phyloP scores from a whole-genome alignment of 1,284 basidiomycete species.

The Papiliotrema nemorosa region DNA sequence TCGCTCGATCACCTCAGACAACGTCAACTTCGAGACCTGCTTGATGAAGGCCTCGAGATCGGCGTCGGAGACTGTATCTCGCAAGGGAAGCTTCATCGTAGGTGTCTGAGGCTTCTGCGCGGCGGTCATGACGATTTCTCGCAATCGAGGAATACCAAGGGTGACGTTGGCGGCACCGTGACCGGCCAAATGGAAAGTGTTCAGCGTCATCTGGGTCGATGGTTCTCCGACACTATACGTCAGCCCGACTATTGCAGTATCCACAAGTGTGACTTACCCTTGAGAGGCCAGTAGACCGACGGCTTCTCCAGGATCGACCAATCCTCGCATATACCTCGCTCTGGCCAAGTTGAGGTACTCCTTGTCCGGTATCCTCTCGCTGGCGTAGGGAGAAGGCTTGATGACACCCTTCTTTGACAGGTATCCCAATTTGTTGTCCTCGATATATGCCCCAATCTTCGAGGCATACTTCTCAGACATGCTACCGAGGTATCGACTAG shows the following conservation, averaged over 20 bases:
- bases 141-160: conserved; percentile 94
- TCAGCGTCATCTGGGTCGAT: conserved; percentile 99
- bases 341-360: conserved; percentile 79
- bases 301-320: conserved; percentile 96
- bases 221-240: conserved; percentile 84
- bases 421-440: conserved; percentile 71
- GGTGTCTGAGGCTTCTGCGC: conserved; percentile 95
- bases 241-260: conserved; percentile 11
- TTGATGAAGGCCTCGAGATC: conserved; percentile 83
- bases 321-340: conserved; percentile 83
- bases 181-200: conserved; percentile 99
- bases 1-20: conserved; percentile 85
- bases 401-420: conserved; percentile 59
- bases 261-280: conserved; percentile 59
- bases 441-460: conserved; percentile 75
- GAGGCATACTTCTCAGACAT: conserved; percentile 91
- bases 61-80: conserved; percentile 54
- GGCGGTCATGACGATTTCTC: conserved; percentile 99
- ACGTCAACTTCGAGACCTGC: conserved; percentile 75
- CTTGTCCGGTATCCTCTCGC: conserved; percentile 49
- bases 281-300: conserved; percentile 97
- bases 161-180: conserved; percentile 99
- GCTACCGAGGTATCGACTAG: conserved; percentile 76
- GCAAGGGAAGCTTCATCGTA: conserved; percentile 89
- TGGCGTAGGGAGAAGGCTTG: conserved; percentile 45